Base-by-base conservation (phyloP, 352 stramenopile genomes). In the Pythium insidiosum region DNA sequence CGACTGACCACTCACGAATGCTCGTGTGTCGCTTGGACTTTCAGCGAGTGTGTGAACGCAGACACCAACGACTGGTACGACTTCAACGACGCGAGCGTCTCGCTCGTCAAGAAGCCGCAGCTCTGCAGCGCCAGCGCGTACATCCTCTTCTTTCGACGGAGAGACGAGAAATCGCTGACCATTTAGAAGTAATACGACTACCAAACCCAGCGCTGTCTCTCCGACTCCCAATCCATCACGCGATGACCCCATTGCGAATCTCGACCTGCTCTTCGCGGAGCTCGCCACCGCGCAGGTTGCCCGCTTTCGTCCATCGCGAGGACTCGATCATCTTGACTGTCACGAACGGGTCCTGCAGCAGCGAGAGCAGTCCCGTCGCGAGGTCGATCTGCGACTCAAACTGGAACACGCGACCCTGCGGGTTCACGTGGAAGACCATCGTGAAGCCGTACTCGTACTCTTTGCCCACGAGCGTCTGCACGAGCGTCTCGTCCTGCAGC, bases 41-140 rank as follows among this genome's bases (percentile, higher is more conserved):
- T 18, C 50, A 83, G 70, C 2, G 77, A 89, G 47, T 89, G 77
- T 46, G 50, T 77, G 19, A 87, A 89, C 42, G 54, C 46, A 15
- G 70, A 84, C 37, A 79, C 68, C 4, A 58, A 81, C 30, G 73
- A 87, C 10, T 91, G 75, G 78, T 88, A 81, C 40, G 73, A 82
- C 49, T 91, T 88, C 50, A 86, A 91, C 51, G 78, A 91, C 45
- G 58, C 55, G 41, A 73, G 55, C 16, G 78, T 91, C 5, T 86
- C 75, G 38, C 40, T 50, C 4, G 50, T 89, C 54, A 81, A 81
- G 54, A 82, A 78, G 50, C 73, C 73, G 10, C 63, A 82, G 38
- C 47, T 84, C 9, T 53, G 50, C 23, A 89, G 73, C 50, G 63
- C 68, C 9, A 84, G 65, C 41, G 73, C 78, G 12, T 91, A 91